Percentiles rank a stretch among this genome's conserved stretches.
Conservation (phyloP, 2,329 filamentous ascomycete genomes). For the Clonostachys byssicola region DNA sequence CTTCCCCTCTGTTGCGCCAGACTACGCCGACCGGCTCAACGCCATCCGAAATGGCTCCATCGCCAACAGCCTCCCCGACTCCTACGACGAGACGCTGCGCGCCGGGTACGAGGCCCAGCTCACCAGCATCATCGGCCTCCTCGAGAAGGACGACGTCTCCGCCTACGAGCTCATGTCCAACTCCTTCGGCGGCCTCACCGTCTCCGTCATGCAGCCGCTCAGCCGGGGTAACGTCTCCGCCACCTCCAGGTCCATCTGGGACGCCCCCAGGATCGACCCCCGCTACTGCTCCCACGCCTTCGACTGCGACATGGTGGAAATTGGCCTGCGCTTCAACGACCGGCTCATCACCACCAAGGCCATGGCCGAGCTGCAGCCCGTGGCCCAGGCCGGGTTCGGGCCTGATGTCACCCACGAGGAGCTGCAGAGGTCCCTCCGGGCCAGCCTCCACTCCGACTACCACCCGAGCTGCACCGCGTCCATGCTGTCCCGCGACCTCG, state of each 20-base stretch:
- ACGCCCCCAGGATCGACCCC: neutral
- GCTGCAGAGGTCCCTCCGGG: too few relatives aligned
- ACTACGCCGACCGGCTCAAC: neutral
- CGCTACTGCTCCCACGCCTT: neutral
- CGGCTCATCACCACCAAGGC: neutral
- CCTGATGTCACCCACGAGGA: neutral
- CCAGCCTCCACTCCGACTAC: too few relatives aligned
- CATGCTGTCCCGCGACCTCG: constrained; percentile 2
- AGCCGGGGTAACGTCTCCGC: neutral
- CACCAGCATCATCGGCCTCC: neutral
- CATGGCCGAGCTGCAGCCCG: neutral
- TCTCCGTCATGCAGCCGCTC: neutral
- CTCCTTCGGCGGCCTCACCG: neutral
- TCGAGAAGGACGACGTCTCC: neutral
- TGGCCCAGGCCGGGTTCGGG: neutral
- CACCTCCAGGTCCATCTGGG: neutral
- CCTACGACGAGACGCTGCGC: neutral
- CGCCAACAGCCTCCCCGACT: neutral
- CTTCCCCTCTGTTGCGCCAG: neutral
- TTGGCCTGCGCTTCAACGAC: neutral
- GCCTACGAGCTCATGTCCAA: neutral
- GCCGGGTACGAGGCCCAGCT: neutral
- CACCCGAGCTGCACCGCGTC: neutral
- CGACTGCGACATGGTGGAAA: neutral
- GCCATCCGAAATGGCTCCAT: neutral